Evolutionary conservation across 2,329 filamentous ascomycete genomes (phyloP).

Genomic region (Aureobasidium sp.): DNA sequence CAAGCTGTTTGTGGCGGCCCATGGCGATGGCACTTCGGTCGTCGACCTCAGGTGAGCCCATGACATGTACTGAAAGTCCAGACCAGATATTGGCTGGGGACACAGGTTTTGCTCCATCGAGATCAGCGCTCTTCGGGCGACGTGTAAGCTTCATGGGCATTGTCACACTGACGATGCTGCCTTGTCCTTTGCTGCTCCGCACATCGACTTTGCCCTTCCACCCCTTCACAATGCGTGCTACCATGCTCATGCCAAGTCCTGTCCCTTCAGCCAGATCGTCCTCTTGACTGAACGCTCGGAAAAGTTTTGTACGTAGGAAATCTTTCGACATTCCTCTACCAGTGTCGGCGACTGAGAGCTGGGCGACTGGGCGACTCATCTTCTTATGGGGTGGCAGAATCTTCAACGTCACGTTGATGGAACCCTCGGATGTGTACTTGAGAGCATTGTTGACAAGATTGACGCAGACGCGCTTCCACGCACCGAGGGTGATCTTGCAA

Average conservation of each 20-base stretch:
- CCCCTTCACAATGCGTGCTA: constrained; percentile 20
- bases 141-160: neutral
- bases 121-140: neutral
- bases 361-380: constrained; percentile 7
- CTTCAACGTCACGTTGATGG: constrained; percentile 26
- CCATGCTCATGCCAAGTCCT: constrained; percentile 27
- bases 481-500: constrained; percentile 20
- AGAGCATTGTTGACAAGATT: constrained; percentile 39
- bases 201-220: constrained; percentile 34
- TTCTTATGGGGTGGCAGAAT: neutral
- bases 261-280: constrained; percentile 24
- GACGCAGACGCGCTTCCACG: constrained; percentile 36
- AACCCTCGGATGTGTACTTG: constrained; percentile 38
- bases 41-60: neutral
- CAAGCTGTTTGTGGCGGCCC: neutral
- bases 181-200: constrained; percentile 13
- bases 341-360: constrained; percentile 19
- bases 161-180: neutral
- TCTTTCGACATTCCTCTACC: constrained; percentile 26
- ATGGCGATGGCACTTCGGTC: neutral
- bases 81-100: neutral
- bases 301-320: constrained; percentile 23
- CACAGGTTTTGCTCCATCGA: neutral
- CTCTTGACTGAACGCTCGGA: constrained; percentile 26
- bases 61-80: neutral